Evolutionary conservation across 2,329 filamentous ascomycete genomes (phyloP).

Genomic region (Cercospora sesami): DNA sequence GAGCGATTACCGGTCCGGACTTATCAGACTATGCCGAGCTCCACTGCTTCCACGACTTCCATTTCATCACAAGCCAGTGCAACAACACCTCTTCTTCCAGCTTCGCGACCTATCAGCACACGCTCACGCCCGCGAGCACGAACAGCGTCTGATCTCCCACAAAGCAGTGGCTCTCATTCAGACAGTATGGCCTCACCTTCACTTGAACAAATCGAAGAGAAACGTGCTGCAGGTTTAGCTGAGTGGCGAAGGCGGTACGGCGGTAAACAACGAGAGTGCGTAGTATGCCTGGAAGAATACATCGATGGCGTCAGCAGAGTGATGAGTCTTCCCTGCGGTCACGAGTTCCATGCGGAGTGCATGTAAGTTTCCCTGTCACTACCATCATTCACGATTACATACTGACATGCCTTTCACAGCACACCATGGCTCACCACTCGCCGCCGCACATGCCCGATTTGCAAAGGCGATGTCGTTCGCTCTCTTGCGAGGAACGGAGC

Average conservation of each 20-base stretch:
- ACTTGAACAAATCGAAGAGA: constrained; percentile 51
- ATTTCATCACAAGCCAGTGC: constrained; percentile 40
- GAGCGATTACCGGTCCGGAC: constrained; percentile 92
- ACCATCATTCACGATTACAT: not conserved
- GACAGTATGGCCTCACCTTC: constrained; percentile 32
- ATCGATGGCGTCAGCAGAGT: constrained; percentile 90
- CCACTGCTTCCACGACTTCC: constrained; percentile 48
- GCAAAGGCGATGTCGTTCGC: constrained; percentile 90
- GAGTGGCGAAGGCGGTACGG: constrained; percentile 61
- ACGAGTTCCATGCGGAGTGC: constrained; percentile 97
- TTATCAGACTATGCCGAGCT: constrained; percentile 78
- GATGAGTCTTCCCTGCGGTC: constrained; percentile 95
- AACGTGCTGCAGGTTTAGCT: constrained; percentile 51
- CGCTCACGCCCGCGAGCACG: constrained; percentile 62
- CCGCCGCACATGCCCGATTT: constrained; percentile 95
- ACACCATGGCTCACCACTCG: constrained; percentile 96
- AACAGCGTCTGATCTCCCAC: constrained; percentile 61
- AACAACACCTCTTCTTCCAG: constrained; percentile 75
- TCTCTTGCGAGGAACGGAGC: constrained; percentile 37
- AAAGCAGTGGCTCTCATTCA: constrained; percentile 33
- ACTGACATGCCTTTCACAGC: constrained; percentile 48
- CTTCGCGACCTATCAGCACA: constrained; percentile 27
- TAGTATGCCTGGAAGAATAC: constrained; percentile 96
- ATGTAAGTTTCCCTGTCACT: constrained; percentile 68
- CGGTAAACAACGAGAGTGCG: constrained; percentile 77